Percentiles rank a stretch among this genome's conserved stretches.
Evolutionary conservation across 208 protist genomes (phyloP).

Genomic region (Trypanosoma theileri): DNA sequence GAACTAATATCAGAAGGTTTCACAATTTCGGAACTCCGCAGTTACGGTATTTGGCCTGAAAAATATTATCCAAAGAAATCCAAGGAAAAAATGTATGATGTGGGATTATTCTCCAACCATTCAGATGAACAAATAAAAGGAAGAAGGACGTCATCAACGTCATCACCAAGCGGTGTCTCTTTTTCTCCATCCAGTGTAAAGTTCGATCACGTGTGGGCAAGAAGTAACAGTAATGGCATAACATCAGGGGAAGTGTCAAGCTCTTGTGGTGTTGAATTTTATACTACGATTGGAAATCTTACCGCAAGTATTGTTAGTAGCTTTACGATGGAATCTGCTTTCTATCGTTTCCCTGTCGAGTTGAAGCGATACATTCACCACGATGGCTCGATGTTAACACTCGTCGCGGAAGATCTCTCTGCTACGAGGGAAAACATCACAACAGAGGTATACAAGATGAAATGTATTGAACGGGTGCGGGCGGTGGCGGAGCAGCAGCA

Average conservation of each 20-base stretch:
- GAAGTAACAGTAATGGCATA: background rate
- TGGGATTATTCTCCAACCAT: too few species aligned
- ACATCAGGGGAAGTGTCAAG: background rate
- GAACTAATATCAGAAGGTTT: background rate
- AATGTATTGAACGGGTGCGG: slow-evolving; percentile 31
- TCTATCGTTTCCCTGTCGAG: slow-evolving; percentile 48
- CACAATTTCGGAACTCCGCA: background rate
- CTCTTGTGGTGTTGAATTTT: background rate
- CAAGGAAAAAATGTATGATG: too few species aligned
- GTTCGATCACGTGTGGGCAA: background rate
- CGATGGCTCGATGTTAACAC: slow-evolving; percentile 49
- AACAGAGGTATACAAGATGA: slow-evolving; percentile 42
- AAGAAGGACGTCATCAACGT: background rate
- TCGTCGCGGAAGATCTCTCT: slow-evolving; percentile 48
- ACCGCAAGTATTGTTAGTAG: slow-evolving; percentile 22
- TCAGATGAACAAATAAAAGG: background rate
- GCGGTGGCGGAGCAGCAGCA: slow-evolving; percentile 32
- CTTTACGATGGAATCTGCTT: slow-evolving; percentile 32
- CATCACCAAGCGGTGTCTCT: background rate
- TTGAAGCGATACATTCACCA: slow-evolving; percentile 47
- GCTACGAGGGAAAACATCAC: slow-evolving; percentile 23
- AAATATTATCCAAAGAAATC: too few species aligned
- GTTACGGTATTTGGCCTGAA: background rate
- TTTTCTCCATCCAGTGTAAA: too few species aligned
- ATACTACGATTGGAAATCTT: slow-evolving; percentile 39